Conservation (phyloP, 2,329 filamentous ascomycete species). For the Chaetothyriales sp. region DNA sequence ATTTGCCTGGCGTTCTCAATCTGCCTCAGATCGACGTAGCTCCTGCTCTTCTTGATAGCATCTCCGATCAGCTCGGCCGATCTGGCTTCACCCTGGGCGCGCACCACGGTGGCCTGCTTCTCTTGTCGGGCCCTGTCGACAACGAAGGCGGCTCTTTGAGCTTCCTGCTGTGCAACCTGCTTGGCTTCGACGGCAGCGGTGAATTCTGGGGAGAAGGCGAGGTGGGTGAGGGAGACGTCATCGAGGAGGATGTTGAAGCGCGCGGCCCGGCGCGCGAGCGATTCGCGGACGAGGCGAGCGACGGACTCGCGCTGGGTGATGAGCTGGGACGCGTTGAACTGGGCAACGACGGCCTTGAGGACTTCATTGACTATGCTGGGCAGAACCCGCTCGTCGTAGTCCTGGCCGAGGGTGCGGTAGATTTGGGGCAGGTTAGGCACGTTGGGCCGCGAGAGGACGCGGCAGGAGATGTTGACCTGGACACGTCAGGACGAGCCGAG, state of each 20-base stretch:
- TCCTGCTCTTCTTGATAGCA: slow-evolving; percentile 97
- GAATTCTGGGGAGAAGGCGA: slow-evolving; percentile 57
- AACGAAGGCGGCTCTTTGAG: slow-evolving; percentile 89
- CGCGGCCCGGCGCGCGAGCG: slow-evolving; percentile 76
- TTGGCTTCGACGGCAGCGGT: slow-evolving; percentile 57
- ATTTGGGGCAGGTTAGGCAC: slow-evolving; percentile 87
- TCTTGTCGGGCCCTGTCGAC: slow-evolving; percentile 98
- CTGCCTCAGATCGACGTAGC: slow-evolving; percentile 92
- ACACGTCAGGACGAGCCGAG: background rate
- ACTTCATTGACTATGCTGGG: slow-evolving; percentile 98
- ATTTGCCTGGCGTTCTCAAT: slow-evolving; percentile 92
- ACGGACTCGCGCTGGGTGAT: slow-evolving; percentile 99
- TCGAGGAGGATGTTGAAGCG: slow-evolving; percentile 96
- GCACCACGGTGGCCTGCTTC: slow-evolving; percentile 97
- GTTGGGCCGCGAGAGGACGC: slow-evolving; percentile 86
- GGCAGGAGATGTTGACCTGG: slow-evolving; percentile 77
- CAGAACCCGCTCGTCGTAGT: slow-evolving; percentile 93
- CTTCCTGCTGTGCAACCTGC: slow-evolving; percentile 71
- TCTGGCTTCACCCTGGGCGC: slow-evolving; percentile 95
- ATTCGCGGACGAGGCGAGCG: slow-evolving; percentile 78
- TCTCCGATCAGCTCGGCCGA: slow-evolving; percentile 97
- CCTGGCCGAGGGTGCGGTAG: slow-evolving; percentile 84
- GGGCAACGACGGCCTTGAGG: slow-evolving; percentile 92
- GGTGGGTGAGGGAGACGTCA: slow-evolving; percentile 83
- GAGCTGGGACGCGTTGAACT: slow-evolving; percentile 96